Evolutionary conservation across 1,139 yeast species (phyloP).

Genomic region (Sugiyamaella grinbergsii): DNA sequence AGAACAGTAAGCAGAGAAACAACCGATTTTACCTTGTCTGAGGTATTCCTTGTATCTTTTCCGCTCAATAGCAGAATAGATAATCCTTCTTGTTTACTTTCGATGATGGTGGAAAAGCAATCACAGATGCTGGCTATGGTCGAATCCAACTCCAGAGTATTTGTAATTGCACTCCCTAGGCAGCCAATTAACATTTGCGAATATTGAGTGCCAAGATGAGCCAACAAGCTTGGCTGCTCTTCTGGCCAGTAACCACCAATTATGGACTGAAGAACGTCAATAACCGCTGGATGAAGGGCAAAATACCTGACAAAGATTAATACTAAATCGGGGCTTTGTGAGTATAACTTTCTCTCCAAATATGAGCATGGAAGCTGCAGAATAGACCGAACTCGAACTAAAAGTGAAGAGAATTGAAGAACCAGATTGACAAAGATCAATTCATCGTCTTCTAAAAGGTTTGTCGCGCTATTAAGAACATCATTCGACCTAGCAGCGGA

Average conservation of each 20-base stretch:
- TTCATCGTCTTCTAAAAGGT: slow-evolving; percentile 34
- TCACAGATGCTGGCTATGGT: slow-evolving; percentile 63
- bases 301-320: slow-evolving; percentile 57
- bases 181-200: slow-evolving; percentile 62
- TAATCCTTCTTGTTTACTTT: slow-evolving; percentile 77
- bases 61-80: slow-evolving; percentile 79
- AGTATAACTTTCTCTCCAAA: slow-evolving; percentile 63
- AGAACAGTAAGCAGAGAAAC: slow-evolving; percentile 56
- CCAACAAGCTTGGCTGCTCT: slow-evolving; percentile 72
- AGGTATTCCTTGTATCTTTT: slow-evolving; percentile 50
- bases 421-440: slow-evolving; percentile 43
- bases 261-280: slow-evolving; percentile 62
- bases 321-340: slow-evolving; percentile 58
- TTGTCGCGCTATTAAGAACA: slow-evolving; percentile 37
- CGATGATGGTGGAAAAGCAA: slow-evolving; percentile 75
- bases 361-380: slow-evolving; percentile 57
- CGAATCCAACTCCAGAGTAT: slow-evolving; percentile 57
- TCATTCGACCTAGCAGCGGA: slow-evolving; percentile 45
- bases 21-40: slow-evolving; percentile 31
- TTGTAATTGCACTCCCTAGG: slow-evolving; percentile 61
- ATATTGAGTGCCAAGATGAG: slow-evolving; percentile 70
- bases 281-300: slow-evolving; percentile 53
- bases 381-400: slow-evolving; percentile 58
- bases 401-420: slow-evolving; percentile 48
- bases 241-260: slow-evolving; percentile 63